Conservation (phyloP, 768 basidiomycete species). For the Amanita inopinata region DNA sequence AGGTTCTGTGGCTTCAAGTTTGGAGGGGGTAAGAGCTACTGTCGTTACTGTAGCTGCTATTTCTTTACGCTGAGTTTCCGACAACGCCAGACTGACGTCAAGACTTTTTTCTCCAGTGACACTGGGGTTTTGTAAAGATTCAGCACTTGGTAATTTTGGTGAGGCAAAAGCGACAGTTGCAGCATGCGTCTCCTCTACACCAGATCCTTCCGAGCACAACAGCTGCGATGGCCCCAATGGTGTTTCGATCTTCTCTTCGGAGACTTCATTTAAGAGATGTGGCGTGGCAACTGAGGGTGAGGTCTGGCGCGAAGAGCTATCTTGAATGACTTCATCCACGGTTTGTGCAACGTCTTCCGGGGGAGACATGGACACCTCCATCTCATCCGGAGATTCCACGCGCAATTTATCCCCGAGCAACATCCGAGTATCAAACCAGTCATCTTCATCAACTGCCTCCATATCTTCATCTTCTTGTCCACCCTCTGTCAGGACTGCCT, state of each 20-base stretch:
- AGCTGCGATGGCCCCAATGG: neutral
- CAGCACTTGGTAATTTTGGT: neutral
- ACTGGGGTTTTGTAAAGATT: neutral
- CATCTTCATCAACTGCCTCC: conserved; percentile 12
- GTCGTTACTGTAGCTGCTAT: neutral
- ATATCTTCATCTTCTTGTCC: conserved; percentile 9
- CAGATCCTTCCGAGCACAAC: conserved; percentile 2
- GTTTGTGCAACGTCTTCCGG: too few species aligned
- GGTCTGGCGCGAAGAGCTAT: conserved; percentile 9
- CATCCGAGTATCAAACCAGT: conserved; percentile 11
- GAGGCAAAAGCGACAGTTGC: conserved; percentile 1
- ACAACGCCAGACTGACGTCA: neutral
- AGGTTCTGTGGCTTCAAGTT: conserved; percentile 14
- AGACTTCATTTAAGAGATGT: neutral
- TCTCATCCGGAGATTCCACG: conserved; percentile 1
- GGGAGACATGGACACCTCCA: neutral
- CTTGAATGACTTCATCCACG: too few species aligned
- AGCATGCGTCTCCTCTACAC: conserved; percentile 3
- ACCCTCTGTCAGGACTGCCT: neutral
- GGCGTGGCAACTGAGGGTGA: conserved; percentile 9
- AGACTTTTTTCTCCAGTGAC: neutral
- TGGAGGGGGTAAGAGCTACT: neutral
- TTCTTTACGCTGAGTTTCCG: neutral
- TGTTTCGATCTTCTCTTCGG: neutral
- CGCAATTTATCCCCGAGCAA: conserved; percentile 6